Base-by-base conservation (phyloP, 2,329 filamentous ascomycete species). In the Magnaporthales sp. region DNA sequence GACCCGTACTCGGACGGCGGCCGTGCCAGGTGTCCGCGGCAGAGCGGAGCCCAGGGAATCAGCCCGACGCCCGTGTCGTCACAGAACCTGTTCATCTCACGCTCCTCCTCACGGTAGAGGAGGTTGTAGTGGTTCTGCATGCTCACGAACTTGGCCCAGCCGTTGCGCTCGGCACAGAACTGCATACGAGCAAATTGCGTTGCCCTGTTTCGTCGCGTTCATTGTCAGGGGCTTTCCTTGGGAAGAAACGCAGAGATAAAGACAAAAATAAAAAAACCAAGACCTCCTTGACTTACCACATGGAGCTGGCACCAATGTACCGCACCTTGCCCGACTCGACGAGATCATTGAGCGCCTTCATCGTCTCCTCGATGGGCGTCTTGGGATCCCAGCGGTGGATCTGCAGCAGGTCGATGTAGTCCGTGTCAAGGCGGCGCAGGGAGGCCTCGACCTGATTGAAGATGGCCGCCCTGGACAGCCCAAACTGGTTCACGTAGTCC, bases 391-490 rank as follows among this genome's bases (percentile, higher is more conserved):
- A 78, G 7, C 85, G 79, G 71, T 88, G 85, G 63, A 87, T 83
- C 72, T 86, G 83, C n/a, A 88, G 76, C 2, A 87, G 79, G 72
- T 87, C 84, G 65, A 87, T 83, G 73, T 87, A 87, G 29, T 73
- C 72, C 1, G 81, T 84, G 30, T 80, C 81, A 15, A 89, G 76
- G 13, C 86, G 76, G 66, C 78, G 73, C 11, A 87, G 78, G 64
- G 83, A 86, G 30, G 79, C 83, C 56, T 90, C 81, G 9, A 91
- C 88, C 0, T 86, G 83, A 68, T 87, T 83, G 72, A 90, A 86
- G 71, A 91, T 89, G 67, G 86, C 83, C 70, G 84, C 83, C 31
- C 89, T 79, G 13, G 83, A 86, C 24, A 90, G 77, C 0, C 88
- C 86, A 22, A 70, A 65, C 60, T 73, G 72, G 32, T 72, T 71